Base-by-base conservation (phyloP, 495 filamentous ascomycete genomes). In the Penicillium alfredii region DNA sequence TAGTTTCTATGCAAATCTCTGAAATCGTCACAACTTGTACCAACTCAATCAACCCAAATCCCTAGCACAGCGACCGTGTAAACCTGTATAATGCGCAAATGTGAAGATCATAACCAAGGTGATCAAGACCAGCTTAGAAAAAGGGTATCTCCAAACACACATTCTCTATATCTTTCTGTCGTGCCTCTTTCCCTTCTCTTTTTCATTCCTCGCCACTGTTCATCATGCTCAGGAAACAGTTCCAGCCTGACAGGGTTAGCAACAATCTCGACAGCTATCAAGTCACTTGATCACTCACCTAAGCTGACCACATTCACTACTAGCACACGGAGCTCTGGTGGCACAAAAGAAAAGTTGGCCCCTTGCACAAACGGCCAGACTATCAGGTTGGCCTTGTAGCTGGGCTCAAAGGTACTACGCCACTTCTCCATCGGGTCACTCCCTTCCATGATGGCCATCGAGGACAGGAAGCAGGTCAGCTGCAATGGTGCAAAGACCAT, bases 281-380 rank as follows among this genome's bases (percentile, higher is more conserved):
- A 12, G 12, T 4, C 0, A 20, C 7, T 19, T 28, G 8, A 14
- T 11, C 6, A 72, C 78, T 58, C 58, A 86, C 81, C 82, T 45
- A 86, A 66, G 50, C 71, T 75, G 27, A 97, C 71, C 12, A 94
- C 60, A 53, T 98, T 98, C 29, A 96, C 92, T 28, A 94, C 78
- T 47, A 98, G 60, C 20, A 98, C 74, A 40, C 90, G 67, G 55
- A 88, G 81, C 45, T 97, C 74, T 48, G 95, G 61, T 9, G 92
- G 92, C 35, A 97, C 83, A 28, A 93, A 68, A 55, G 81, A 80
- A 69, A 98, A 97, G 67, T 98, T 98, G 45, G 81, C 72, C 34
- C 81, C 62, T 68, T 98, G 92, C 40, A 97, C 88, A 42, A 76
- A 76, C 6, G 92, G 93, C 92, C 93, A 98, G 31, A 98, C 71